These are phyloP conservation scores for Martiniozyma abietophila DNA, from an alignment of 805 yeast genomes.

Conservation along the genomic window DNA sequence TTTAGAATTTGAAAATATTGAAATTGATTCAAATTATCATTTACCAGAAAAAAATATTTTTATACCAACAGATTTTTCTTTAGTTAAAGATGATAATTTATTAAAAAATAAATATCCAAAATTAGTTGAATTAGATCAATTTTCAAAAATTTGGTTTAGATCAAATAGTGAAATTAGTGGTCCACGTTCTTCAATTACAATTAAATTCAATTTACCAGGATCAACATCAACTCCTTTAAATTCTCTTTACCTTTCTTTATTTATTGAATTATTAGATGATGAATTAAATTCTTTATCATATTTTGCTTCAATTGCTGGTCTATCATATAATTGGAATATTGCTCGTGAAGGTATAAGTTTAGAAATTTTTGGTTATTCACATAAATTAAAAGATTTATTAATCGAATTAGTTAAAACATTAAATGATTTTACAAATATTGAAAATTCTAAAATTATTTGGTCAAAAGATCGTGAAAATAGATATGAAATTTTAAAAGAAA, in stretches of 20 bases:
- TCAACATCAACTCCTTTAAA: conserved; percentile 50
- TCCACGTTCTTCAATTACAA: conserved; percentile 70
- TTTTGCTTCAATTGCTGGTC: conserved; percentile 77
- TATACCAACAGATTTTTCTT: conserved; percentile 65
- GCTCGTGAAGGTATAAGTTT: conserved; percentile 66
- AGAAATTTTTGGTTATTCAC: conserved; percentile 70
- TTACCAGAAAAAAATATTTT: conserved; percentile 73
- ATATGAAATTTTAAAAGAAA: conserved; percentile 60
- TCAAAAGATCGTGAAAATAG: conserved; percentile 38
- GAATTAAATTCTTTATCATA: conserved; percentile 67
- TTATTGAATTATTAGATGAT: conserved; percentile 67
- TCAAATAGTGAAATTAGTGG: conserved; percentile 83
- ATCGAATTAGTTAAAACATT: conserved; percentile 51
- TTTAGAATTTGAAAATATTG: conserved; percentile 25
- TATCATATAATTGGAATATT: conserved; percentile 45
- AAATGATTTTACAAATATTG: conserved; percentile 29
- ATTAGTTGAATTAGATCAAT: conserved; percentile 43
- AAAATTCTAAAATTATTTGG: conserved; percentile 20
- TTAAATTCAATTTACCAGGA: conserved; percentile 58
- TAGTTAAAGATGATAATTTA: conserved; percentile 38
- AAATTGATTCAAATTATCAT: conserved; percentile 28
- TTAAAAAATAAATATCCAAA: conserved; percentile 51
- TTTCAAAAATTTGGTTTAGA: conserved; percentile 71
- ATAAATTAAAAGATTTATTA: conserved; percentile 60
- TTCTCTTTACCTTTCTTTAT: conserved; percentile 49